Percentiles rank a stretch among this genome's conserved stretches.
phyloP scores from a whole-genome alignment of 2,329 filamentous ascomycete species.

The Trichoderma sp. region DNA sequence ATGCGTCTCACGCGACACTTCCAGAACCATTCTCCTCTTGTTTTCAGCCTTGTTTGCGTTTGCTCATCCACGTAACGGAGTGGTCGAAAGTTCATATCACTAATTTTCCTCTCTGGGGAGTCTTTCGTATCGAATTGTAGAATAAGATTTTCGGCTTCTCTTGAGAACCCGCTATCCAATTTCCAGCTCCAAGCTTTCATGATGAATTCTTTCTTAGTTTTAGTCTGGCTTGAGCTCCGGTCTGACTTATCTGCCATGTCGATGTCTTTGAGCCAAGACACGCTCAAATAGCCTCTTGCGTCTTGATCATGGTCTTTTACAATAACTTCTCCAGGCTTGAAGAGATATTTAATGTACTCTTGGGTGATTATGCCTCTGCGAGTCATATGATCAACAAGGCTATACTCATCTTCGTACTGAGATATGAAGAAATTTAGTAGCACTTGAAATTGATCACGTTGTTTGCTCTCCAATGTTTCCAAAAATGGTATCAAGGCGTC shows the following conservation, averaged over 20 bases:
- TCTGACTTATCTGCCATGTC: too few species aligned
- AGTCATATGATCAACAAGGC: background rate
- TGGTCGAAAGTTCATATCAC: background rate
- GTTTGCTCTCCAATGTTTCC: background rate
- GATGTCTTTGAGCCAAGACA: background rate
- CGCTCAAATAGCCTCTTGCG: background rate
- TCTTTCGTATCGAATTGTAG: background rate
- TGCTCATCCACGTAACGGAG: background rate
- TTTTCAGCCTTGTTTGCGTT: background rate
- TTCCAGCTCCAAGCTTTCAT: background rate
- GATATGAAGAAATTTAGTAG: background rate
- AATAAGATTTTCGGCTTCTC: background rate
- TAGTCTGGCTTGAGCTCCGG: too few species aligned
- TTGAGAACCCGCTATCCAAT: background rate
- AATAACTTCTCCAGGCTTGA: background rate
- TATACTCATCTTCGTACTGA: background rate
- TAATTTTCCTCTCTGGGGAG: background rate
- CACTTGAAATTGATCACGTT: background rate
- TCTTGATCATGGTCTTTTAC: background rate
- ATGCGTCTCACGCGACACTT: background rate
- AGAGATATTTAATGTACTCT: background rate
- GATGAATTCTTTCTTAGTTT: background rate
- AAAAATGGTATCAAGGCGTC: background rate
- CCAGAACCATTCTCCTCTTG: background rate
- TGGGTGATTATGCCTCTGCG: background rate